phyloP scores from a whole-genome alignment of 176 grass and related monocot genomes.

The Zizania latifolia region DNA sequence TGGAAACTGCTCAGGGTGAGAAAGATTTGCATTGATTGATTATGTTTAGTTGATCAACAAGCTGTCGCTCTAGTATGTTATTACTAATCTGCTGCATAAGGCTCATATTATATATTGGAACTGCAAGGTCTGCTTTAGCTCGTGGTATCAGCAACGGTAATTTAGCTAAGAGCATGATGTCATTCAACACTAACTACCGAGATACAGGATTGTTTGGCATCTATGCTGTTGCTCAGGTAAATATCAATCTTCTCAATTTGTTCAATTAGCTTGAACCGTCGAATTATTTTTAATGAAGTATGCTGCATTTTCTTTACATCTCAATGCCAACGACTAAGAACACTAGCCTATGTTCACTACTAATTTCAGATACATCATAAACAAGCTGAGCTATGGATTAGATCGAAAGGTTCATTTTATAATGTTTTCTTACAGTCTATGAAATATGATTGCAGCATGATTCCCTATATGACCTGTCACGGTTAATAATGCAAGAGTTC shows the following conservation, averaged over 20 bases:
- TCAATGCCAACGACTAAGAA: neutral
- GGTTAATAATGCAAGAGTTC: constrained; percentile 79
- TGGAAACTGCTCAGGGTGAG: constrained; percentile 88
- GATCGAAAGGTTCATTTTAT: neutral
- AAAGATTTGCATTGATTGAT: neutral
- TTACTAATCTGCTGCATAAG: constrained; percentile 8
- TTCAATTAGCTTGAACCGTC: constrained; percentile 11
- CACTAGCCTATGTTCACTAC: neutral
- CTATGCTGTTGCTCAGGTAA: constrained; percentile 63
- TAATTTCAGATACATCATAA: neutral
- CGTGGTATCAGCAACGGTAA: constrained; percentile 62
- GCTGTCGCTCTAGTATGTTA: neutral
- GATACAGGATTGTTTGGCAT: constrained; percentile 94
- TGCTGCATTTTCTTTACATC: neutral
- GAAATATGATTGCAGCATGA: constrained; percentile 55
- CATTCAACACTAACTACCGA: constrained; percentile 92
- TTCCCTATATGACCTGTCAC: constrained; percentile 59
- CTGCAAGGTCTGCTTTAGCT: constrained; percentile 79
- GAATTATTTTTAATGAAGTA: neutral
- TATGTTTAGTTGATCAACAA: neutral
- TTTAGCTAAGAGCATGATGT: constrained; percentile 84
- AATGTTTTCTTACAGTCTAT: constrained; percentile 24
- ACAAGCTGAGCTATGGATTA: constrained; percentile 14
- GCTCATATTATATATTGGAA: constrained; percentile 26
- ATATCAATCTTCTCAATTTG: constrained; percentile 16